Conservation (phyloP, 2,329 filamentous ascomycete genomes). For the Seiridium unicorne region DNA sequence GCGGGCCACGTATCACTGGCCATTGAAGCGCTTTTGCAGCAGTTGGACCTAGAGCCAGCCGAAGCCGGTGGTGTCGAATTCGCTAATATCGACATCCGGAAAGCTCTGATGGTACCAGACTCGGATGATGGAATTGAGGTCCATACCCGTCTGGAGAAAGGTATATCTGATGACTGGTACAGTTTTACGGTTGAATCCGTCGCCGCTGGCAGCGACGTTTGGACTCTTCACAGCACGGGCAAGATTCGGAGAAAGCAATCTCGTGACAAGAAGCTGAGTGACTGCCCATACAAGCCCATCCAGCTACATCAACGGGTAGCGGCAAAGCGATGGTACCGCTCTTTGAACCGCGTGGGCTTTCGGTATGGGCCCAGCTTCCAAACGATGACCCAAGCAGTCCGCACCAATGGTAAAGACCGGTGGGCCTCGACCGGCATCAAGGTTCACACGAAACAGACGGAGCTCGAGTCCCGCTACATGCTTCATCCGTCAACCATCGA, state of each 20-base stretch:
- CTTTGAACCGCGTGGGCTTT: slow-evolving; percentile 17
- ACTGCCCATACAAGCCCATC: slow-evolving; percentile 1
- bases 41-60: slow-evolving; percentile 14
- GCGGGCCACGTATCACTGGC: slow-evolving; percentile 35
- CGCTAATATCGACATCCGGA: slow-evolving; percentile 20
- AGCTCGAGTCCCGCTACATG: slow-evolving; percentile 24
- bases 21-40: slow-evolving; percentile 30
- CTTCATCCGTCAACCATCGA: slow-evolving; percentile 33
- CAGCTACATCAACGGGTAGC: slow-evolving; percentile 9
- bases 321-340: slow-evolving; percentile 16
- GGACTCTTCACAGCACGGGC: slow-evolving; percentile 13
- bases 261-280: slow-evolving; percentile 1
- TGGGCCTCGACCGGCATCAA: slow-evolving; percentile 9
- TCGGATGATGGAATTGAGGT: slow-evolving; percentile 2
- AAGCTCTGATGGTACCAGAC: slow-evolving; percentile 19
- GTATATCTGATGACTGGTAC: background rate
- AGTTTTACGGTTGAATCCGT: slow-evolving; percentile 17
- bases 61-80: slow-evolving; percentile 9
- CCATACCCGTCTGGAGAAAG: background rate
- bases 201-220: slow-evolving; percentile 4
- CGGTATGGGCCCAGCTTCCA: slow-evolving; percentile 17
- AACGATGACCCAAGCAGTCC: slow-evolving; percentile 8
- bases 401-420: slow-evolving; percentile 10
- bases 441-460: slow-evolving; percentile 7
- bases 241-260: background rate